Conservation (phyloP, 768 basidiomycete species). For the Polyporus arcularius region DNA sequence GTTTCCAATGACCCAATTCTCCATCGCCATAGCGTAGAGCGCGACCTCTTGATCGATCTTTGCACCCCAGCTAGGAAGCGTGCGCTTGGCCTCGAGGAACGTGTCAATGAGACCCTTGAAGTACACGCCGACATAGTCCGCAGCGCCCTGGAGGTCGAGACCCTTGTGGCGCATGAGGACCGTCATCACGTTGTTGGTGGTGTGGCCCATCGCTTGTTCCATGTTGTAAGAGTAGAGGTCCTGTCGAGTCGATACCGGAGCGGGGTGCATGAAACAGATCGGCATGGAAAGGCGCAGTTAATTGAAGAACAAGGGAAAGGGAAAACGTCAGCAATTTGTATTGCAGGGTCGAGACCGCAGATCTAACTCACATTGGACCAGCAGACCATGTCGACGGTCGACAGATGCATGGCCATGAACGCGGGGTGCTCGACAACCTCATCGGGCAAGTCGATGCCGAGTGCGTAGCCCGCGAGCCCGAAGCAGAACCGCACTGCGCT, state of each 20-base stretch:
- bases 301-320: neutral
- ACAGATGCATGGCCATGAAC: slow-evolving; percentile 56
- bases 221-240: slow-evolving; percentile 75
- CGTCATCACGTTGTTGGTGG: slow-evolving; percentile 68
- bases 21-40: slow-evolving; percentile 55
- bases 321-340: neutral
- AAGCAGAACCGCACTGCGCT: slow-evolving; percentile 68
- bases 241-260: slow-evolving; percentile 32
- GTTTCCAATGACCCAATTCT: slow-evolving; percentile 65
- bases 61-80: slow-evolving; percentile 50
- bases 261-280: neutral
- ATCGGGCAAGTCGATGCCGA: slow-evolving; percentile 64
- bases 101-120: slow-evolving; percentile 51
- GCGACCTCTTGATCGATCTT: slow-evolving; percentile 49
- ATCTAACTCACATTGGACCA: slow-evolving; percentile 62
- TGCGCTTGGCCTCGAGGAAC: slow-evolving; percentile 47
- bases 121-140: slow-evolving; percentile 55
- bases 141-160: slow-evolving; percentile 58
- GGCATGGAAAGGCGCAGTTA: neutral
- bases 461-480: slow-evolving; percentile 59
- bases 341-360: too few species aligned
- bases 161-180: slow-evolving; percentile 61
- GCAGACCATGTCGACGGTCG: slow-evolving; percentile 65
- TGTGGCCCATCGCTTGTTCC: slow-evolving; percentile 67
- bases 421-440: slow-evolving; percentile 56